phyloP scores from a whole-genome alignment of 306 rosid genomes.

The Arachis stenosperma region DNA sequence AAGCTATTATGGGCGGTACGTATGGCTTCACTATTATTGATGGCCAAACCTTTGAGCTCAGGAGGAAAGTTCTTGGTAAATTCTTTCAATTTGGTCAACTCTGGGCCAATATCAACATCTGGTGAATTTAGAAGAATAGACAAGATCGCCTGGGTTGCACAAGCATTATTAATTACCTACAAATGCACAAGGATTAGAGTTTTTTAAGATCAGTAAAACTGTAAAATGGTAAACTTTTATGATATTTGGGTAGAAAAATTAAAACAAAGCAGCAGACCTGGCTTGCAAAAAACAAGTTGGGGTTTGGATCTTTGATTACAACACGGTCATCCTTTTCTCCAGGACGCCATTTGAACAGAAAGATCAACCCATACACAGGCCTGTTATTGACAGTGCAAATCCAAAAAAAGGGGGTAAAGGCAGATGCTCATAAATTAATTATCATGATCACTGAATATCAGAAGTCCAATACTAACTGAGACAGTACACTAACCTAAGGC shows the following conservation, averaged over 20 bases:
- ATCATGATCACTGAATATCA: constrained; percentile 20
- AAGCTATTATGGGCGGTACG: constrained; percentile 94
- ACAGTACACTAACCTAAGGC: constrained; percentile 64
- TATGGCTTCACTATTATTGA: constrained; percentile 92
- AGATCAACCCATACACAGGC: constrained; percentile 96
- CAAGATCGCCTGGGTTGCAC: constrained; percentile 98
- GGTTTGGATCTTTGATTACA: constrained; percentile 91
- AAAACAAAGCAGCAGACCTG: constrained; percentile 61
- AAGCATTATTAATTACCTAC: constrained; percentile 96
- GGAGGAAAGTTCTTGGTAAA: constrained; percentile 94
- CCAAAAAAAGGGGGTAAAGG: not conserved
- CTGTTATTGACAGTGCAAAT: constrained; percentile 47
- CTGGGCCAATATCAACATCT: constrained; percentile 88
- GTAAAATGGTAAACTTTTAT: not conserved
- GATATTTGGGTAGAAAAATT: not conserved
- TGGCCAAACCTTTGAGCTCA: constrained; percentile 95
- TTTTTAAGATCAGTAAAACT: constrained; percentile 30
- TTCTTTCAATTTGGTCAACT: constrained; percentile 80
- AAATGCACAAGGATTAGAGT: not conserved
- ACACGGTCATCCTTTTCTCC: constrained; percentile 94
- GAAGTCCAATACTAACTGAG: constrained; percentile 29
- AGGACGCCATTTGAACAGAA: constrained; percentile 98
- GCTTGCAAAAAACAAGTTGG: constrained; percentile 94
- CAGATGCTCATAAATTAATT: constrained; percentile 30
- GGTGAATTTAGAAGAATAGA: constrained; percentile 93